Percentiles rank a stretch among this genome's conserved stretches.
These are phyloP conservation scores for Cryptosporidium xiaoi DNA, from an alignment of 169 alveolate species.

Conservation along the genomic window DNA sequence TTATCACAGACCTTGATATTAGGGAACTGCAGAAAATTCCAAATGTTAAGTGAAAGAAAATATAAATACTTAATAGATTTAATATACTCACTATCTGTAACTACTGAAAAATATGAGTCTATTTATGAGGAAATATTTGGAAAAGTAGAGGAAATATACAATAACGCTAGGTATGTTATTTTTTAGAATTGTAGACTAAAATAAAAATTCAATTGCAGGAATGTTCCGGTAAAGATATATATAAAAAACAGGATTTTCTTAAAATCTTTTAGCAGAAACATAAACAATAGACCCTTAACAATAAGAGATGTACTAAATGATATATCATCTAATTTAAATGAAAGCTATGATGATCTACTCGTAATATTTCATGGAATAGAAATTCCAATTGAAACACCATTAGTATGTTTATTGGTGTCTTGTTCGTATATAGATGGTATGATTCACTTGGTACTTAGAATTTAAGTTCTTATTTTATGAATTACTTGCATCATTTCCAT, in stretches of 20 bases:
- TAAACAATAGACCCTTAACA: not conserved
- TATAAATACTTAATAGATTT: conserved; percentile 13
- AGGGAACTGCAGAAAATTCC: conserved; percentile 45
- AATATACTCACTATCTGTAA: conserved; percentile 7
- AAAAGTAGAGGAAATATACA: conserved; percentile 13
- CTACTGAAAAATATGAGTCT: conserved; percentile 31
- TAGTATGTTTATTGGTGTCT: conserved; percentile 17
- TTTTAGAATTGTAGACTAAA: not conserved
- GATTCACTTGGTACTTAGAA: conserved; percentile 30
- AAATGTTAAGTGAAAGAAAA: conserved; percentile 27
- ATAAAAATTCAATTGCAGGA: not conserved
- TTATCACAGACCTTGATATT: conserved; percentile 42
- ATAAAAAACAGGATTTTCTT: conserved; percentile 1
- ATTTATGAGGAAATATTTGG: conserved; percentile 19
- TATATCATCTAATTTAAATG: not conserved
- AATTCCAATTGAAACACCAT: conserved; percentile 53
- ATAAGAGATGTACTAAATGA: conserved; percentile 20
- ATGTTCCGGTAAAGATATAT: conserved; percentile 54
- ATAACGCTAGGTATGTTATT: conserved; percentile 25
- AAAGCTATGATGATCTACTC: not conserved
- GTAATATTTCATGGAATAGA: conserved; percentile 48
- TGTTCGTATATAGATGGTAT: conserved; percentile 65
- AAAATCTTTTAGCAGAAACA: conserved; percentile 41
- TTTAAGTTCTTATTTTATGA: not conserved
- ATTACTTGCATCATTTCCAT: not conserved